A percentile compares a stretch with the other conserved stretches of the same genome.
These are phyloP conservation scores for Spatholobus suberectus DNA, from an alignment of 306 rosid species.

Conservation along the genomic window DNA sequence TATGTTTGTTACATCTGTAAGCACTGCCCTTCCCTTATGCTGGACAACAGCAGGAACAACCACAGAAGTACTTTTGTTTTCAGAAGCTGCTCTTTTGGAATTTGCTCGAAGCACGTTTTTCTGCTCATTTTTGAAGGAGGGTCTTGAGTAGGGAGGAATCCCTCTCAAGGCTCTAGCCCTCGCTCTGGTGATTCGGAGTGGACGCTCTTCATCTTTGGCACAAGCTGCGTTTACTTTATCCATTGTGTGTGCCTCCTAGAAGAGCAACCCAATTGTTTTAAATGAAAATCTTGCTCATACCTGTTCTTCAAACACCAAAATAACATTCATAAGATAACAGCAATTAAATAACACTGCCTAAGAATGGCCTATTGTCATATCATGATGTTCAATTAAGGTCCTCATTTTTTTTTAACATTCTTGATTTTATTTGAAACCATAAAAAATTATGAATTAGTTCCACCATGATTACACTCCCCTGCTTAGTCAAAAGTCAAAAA, in stretches of 20 bases:
- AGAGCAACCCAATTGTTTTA: slow-evolving; percentile 50
- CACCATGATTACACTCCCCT: background rate
- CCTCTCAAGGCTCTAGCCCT: slow-evolving; percentile 71
- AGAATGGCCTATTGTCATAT: background rate
- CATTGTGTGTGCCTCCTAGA: slow-evolving; percentile 69
- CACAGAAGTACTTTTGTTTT: slow-evolving; percentile 45
- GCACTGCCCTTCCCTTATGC: slow-evolving; percentile 75
- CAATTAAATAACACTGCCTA: background rate
- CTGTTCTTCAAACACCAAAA: slow-evolving; percentile 50
- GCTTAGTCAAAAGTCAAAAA: background rate
- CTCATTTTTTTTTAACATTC: background rate
- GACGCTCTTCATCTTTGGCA: slow-evolving; percentile 61
- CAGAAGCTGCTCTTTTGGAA: slow-evolving; percentile 62
- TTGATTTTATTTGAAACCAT: background rate
- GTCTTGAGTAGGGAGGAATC: slow-evolving; percentile 47
- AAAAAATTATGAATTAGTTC: background rate
- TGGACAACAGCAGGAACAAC: slow-evolving; percentile 50
- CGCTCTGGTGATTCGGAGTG: slow-evolving; percentile 77
- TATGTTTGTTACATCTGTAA: slow-evolving; percentile 70
- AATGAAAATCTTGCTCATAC: slow-evolving; percentile 48
- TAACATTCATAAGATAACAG: slow-evolving; percentile 32
- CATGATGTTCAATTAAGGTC: background rate
- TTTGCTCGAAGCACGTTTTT: slow-evolving; percentile 37
- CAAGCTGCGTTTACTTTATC: slow-evolving; percentile 48
- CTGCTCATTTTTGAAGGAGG: slow-evolving; percentile 53